Conservation (phyloP, 148 eudicot species). For the Chenopodium suecicum region DNA sequence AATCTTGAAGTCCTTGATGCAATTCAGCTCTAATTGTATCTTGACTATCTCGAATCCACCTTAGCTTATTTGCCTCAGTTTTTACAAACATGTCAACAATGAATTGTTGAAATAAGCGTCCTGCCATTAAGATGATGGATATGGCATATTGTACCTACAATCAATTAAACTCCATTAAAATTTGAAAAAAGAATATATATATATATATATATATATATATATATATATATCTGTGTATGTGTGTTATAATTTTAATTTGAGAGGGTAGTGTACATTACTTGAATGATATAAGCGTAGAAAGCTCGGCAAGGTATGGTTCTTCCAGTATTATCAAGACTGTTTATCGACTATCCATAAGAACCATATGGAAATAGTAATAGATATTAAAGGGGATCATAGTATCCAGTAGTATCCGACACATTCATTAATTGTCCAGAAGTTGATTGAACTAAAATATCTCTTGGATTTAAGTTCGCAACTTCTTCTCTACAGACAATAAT, state of each 20-base stretch:
- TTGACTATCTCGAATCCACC: neutral
- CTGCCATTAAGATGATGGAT: neutral
- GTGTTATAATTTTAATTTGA: no score
- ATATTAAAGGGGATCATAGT: constrained; percentile 9
- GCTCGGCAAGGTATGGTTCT: neutral
- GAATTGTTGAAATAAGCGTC: neutral
- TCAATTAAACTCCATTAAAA: no score
- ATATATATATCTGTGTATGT: no score
- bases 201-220: no score
- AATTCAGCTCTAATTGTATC: neutral
- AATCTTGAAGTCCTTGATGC: constrained; percentile 3
- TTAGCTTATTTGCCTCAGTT: constrained; percentile 1
- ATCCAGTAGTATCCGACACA: neutral
- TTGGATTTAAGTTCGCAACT: constrained; percentile 8
- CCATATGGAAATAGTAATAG: neutral
- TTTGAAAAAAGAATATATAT: no score
- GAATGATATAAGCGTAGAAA: neutral
- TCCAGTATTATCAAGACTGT: neutral
- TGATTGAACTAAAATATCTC: neutral
- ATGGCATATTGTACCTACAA: neutral
- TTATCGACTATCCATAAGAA: constrained; percentile 15
- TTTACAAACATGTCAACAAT: neutral
- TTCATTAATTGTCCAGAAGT: neutral
- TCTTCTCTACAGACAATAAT: constrained; percentile 1
- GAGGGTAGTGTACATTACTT: neutral